A percentile compares a stretch with the other conserved stretches of the same genome.
Conservation (phyloP, 73 alveolate species). For the Halteria grandinella region DNA sequence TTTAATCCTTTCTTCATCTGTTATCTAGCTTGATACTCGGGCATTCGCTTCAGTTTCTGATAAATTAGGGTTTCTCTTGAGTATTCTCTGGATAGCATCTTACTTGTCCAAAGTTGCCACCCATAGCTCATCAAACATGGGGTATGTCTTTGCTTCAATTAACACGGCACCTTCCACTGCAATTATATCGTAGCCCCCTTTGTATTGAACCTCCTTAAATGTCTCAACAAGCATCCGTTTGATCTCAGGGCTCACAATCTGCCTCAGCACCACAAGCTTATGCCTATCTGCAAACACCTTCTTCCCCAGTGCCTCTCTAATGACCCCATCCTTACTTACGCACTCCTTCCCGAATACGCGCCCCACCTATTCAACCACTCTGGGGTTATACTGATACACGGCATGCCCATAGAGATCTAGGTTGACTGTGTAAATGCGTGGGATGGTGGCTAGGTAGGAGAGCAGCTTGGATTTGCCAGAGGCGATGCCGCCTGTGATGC, state of each 20-base stretch:
- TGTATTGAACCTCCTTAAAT: background rate
- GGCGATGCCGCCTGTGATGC: constrained; percentile 64
- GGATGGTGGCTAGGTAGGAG: constrained; percentile 13
- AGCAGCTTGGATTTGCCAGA: constrained; percentile 51
- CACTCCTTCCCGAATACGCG: too few species aligned
- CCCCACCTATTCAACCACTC: background rate
- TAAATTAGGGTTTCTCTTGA: constrained; percentile 24
- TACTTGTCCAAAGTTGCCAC: constrained; percentile 23
- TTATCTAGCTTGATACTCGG: constrained; percentile 24
- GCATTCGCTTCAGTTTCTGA: constrained; percentile 5
- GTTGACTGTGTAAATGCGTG: constrained; percentile 34
- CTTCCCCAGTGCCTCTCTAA: constrained; percentile 38
- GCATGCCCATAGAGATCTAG: constrained; percentile 58
- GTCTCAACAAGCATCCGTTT: background rate
- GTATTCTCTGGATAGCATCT: constrained; percentile 47
- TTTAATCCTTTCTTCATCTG: constrained; percentile 50
- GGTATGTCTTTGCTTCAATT: constrained; percentile 13
- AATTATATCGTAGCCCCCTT: constrained; percentile 9
- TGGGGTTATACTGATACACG: constrained; percentile 30
- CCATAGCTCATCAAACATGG: constrained; percentile 47
- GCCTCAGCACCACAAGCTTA: constrained; percentile 7
- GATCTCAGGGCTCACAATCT: constrained; percentile 38
- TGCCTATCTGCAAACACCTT: constrained; percentile 8
- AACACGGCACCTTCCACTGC: constrained; percentile 64
- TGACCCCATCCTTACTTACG: constrained; percentile 10